Evolutionary conservation across 2,329 filamentous ascomycete species (phyloP).

Genomic region (Aspergillus transmontanensis): DNA sequence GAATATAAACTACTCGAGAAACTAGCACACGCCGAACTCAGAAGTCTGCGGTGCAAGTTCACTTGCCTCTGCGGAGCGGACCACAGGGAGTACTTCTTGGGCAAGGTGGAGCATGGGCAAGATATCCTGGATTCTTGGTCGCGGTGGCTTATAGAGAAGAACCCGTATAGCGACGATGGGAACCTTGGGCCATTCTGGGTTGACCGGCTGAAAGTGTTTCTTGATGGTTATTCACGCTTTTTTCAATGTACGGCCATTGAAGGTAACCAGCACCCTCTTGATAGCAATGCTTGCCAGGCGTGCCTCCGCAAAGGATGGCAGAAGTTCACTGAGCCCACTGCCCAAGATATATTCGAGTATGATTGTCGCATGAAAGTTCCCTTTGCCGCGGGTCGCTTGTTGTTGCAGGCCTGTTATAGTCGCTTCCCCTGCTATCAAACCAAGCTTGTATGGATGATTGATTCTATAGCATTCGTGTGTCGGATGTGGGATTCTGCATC

Average conservation of each 20-base stretch:
- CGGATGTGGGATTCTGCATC: background rate
- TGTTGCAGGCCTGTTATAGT: background rate
- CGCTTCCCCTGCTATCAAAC: background rate
- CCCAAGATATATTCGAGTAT: background rate
- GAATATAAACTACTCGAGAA: conserved; percentile 16
- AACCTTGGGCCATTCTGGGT: conserved; percentile 17
- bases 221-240: background rate
- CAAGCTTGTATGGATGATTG: background rate
- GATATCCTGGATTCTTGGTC: conserved; percentile 17
- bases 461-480: background rate
- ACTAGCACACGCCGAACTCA: conserved; percentile 13
- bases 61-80: conserved; percentile 11
- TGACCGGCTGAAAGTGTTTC: conserved; percentile 6
- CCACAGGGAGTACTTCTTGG: conserved; percentile 15
- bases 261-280: background rate
- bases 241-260: background rate
- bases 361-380: background rate
- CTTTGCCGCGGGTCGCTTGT: background rate
- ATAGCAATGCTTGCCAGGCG: conserved; percentile 10
- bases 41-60: conserved; percentile 10
- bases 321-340: conserved; percentile 10
- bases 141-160: conserved; percentile 13
- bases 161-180: conserved; percentile 12
- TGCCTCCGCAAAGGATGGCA: conserved; percentile 20
- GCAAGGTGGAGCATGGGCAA: conserved; percentile 5